Conservation (phyloP, 2,329 filamentous ascomycete species). For the Basipetospora sp. region DNA sequence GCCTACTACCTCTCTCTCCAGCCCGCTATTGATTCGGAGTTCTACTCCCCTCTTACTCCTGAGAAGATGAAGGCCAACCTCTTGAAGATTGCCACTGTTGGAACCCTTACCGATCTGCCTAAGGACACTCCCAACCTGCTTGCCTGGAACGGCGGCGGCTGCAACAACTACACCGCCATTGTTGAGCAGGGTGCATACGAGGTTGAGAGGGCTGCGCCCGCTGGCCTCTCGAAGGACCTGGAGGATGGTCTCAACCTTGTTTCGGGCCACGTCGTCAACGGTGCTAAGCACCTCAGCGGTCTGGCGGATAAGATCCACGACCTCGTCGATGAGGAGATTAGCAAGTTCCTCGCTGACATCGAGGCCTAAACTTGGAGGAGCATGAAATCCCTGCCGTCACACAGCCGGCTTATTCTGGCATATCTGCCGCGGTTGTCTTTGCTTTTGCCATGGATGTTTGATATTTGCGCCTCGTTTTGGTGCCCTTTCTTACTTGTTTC, state of each 20-base stretch:
- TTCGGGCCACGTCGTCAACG: slow-evolving; percentile 41
- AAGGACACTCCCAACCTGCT: slow-evolving; percentile 82
- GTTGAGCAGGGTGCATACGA: slow-evolving; percentile 59
- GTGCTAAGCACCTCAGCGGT: slow-evolving; percentile 34
- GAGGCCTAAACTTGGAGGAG: too few species aligned
- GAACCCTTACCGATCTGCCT: slow-evolving; percentile 67
- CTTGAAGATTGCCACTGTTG: slow-evolving; percentile 67
- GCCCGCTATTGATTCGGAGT: slow-evolving; percentile 77
- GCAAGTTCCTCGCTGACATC: slow-evolving; percentile 30
- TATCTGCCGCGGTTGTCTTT: too few species aligned
- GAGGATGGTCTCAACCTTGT: slow-evolving; percentile 46
- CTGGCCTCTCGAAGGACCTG: slow-evolving; percentile 34
- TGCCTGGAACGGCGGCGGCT: slow-evolving; percentile 96
- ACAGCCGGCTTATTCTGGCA: too few species aligned
- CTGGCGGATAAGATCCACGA: slow-evolving; percentile 50
- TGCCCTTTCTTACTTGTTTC: too few species aligned
- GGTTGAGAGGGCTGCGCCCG: slow-evolving; percentile 31
- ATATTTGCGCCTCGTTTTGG: too few species aligned
- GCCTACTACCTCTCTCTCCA: slow-evolving; percentile 97
- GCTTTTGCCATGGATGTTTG: slow-evolving; percentile 13
- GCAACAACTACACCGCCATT: slow-evolving; percentile 78
- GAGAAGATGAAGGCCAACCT: slow-evolving; percentile 86
- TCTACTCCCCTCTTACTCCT: slow-evolving; percentile 76
- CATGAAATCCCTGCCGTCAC: too few species aligned
- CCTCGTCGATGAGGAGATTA: slow-evolving; percentile 44